Conservation (phyloP, 768 basidiomycete genomes). For the Leccinum aurantiacum region DNA sequence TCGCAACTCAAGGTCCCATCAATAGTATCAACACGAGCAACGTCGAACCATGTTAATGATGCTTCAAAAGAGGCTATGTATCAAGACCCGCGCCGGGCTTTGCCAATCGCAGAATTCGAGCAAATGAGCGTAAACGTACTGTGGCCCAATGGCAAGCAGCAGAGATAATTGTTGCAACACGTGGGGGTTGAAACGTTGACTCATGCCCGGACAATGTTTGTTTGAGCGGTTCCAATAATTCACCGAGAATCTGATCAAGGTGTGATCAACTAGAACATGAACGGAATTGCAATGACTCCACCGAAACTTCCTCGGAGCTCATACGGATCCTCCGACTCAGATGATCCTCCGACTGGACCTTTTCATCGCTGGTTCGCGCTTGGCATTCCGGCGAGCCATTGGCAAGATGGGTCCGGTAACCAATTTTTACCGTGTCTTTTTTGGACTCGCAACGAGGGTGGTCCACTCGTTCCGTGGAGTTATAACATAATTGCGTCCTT, state of each 20-base stretch:
- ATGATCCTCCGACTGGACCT: background rate
- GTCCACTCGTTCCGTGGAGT: background rate
- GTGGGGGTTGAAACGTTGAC: background rate
- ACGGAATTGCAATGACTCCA: background rate
- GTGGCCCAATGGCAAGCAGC: no score
- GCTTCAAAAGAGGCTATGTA: background rate
- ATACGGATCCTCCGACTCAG: background rate
- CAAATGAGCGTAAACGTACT: no score
- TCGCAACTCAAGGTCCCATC: background rate
- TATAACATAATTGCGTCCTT: no score
- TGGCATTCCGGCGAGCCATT: background rate
- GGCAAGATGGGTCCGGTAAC: background rate
- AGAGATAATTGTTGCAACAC: background rate
- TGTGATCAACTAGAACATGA: background rate
- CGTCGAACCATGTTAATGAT: no score
- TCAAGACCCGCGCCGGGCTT: background rate
- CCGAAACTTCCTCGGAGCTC: background rate
- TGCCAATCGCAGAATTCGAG: background rate
- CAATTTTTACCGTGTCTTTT: background rate
- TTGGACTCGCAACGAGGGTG: background rate
- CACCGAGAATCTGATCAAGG: background rate
- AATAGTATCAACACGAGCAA: no score
- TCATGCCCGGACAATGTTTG: background rate
- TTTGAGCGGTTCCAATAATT: background rate
- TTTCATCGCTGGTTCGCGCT: background rate